Base-by-base conservation (phyloP, 305 asterid species). In the Solanum hybrid region DNA sequence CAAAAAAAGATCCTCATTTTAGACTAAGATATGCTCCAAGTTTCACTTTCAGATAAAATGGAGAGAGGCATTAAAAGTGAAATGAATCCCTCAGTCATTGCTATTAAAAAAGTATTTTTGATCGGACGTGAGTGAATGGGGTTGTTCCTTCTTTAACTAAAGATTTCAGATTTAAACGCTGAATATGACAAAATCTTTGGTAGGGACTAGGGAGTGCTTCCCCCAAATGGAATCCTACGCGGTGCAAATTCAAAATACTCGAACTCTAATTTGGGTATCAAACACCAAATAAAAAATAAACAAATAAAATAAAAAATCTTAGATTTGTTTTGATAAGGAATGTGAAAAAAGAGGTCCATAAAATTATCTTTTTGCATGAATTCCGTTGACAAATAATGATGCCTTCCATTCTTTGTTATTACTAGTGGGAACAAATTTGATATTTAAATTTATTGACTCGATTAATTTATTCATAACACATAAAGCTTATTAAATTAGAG, bases 381-480 rank as follows among this genome's bases (percentile, higher is more conserved):
- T 51, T 84, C 76, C 76, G n/a, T 51, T 29, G 41, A 51, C 41
- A 84, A 29, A 84, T 51, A 32, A 84, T 84, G 76, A 84, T 84
- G 76, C 77, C 45, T 57, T 26, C 65, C 68, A 81, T 85, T 85
- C 77, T 31, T 57, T 85, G 88, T 57, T 57, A 45, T 4, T 45
- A 45, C 29, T 12, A 45, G 10, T 84, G 12, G 33, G 7, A 26
- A n/a, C 51, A 79, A 34, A 79, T 10, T 0, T 11, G 57, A 22
- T 79, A 79, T n/a, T 36, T 3, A 34, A 79, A 34, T 10, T 10
- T 34, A 10, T 11, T 36, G 20, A 3, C 0, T 79, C 9, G 6
- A n/a, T n/a, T 36, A 79, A 36, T n/a, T 34, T 2, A 36, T 34
- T 22, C 1, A 0, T 1, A 36, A 0, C 11, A 1, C 5, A 11